Evolutionary conservation across 176 grass and related monocot genomes (phyloP), one percentile per base, ranked within the genome.

Genomic region (Juncus inflexus): DNA sequence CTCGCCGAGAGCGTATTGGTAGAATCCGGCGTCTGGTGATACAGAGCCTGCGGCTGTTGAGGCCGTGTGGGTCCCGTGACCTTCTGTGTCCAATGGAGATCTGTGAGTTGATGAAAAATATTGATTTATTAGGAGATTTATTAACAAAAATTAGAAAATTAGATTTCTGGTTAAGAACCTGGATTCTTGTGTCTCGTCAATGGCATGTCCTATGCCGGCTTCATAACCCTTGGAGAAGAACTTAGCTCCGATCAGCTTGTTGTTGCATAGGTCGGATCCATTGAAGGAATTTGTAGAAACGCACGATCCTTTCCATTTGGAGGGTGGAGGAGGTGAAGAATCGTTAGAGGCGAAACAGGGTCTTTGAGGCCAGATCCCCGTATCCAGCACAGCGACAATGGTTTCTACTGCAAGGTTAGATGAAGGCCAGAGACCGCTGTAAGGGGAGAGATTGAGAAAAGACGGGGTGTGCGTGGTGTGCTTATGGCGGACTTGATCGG

Each of bases 201-300:
- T 89, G 52, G 73, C 4, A 43, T 79, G 74, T 0, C 90, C 90
- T 3, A 79, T 52, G 2, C 55, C 82, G 9, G 73, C 74, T 65
- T 95, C 85, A 14, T 95, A 95, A 3, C 90, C 90, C 65, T 89
- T 72, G 73, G 77, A 89, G 39, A 89, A 95, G 79, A 95, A 86
- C 61, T 83, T 77, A 35, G 90, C 85, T 9, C 90, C 90, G 56
- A 95, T 37, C 40, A 95, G 79, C 85, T 95, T 89, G 61, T 55
- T n/a, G 79, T 83, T 95, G 76, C 85, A 95, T 61, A 65, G 73
- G 2, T 37, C 56, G 5, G 90, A 89, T 47, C 82, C 72, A 69
- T 95, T 95, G 81, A 89, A 95, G 14, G 56, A 61, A 11, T 35
- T 9, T 6, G 42, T 54, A 0, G 77, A 58, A 0, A 64, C 67